Evolutionary conservation across 441 rosid genomes (phyloP), one percentile per base, ranked within the genome.

Genomic region (Gossypium lobatum): DNA sequence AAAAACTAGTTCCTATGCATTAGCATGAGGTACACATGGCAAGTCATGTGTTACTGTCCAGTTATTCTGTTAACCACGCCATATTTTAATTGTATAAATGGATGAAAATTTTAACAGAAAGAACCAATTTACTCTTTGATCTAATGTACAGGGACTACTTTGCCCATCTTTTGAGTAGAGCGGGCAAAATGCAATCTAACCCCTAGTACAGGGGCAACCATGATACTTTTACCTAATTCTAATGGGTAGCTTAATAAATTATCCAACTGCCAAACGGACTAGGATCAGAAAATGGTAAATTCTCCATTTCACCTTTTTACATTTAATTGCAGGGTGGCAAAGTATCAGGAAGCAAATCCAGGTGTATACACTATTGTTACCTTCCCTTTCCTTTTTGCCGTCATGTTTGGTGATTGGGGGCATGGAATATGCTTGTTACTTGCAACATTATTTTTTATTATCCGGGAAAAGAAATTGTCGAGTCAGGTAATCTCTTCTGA

Each of bases 381-480:
- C 34, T 96, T 93, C 80, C 99, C 99, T 34, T 96, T 96, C 77
- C 98, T 96, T 75, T 96, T 96, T 67, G 99, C 99, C 61, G 92
- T 93, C 80, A 96, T 96, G 99, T 96, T 96, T 77, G 99, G 99
- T 79, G 99, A 96, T 72, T 96, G 98, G 99, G 98, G 99, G 3
- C 99, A 93, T 80, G 99, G 99, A 64, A 88, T 96, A 78, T 96
- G 98, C 80, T 75, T 93, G 80, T 82, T 96, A 48, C 92, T 96
- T 80, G 92, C 83, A 64, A 80, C 97, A 23, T 75, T 88, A 73
- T 71, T 66, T 83, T 85, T 88, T 74, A 73, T 95, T 60, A 20
- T 85, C 75, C 81, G 85, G 79, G 99, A 95, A 80, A 96, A 88
- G 88, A 95, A 93, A 80, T 86, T 95, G 68, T 79, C 95, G 14